Conservation (phyloP, 148 eudicot species). For the Fallopia convolvulus region DNA sequence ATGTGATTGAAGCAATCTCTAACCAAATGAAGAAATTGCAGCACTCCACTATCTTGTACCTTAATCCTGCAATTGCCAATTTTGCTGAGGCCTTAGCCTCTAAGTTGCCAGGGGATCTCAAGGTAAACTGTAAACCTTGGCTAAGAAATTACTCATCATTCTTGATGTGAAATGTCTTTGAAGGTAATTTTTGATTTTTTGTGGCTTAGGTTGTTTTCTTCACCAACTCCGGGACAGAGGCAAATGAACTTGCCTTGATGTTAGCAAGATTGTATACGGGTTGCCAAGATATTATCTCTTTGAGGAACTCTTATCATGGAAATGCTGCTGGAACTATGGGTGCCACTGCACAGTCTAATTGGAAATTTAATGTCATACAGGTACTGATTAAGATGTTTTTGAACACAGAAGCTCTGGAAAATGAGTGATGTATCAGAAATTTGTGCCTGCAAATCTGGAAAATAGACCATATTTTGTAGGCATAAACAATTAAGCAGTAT, state of each 20-base stretch:
- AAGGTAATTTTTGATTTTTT: constrained; percentile 9
- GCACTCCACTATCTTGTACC: constrained; percentile 81
- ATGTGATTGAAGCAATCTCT: constrained; percentile 67
- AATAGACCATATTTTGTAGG: not conserved
- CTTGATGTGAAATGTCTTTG: not conserved
- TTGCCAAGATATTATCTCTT: constrained; percentile 74
- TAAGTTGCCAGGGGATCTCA: constrained; percentile 91
- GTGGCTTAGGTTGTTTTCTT: constrained; percentile 74
- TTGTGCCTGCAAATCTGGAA: not conserved
- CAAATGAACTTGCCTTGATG: constrained; percentile 95
- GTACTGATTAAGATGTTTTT: constrained; percentile 21
- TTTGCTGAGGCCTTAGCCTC: constrained; percentile 93
- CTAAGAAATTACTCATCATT: not conserved
- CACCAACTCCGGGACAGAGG: constrained; percentile 95
- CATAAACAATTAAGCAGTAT: not conserved
- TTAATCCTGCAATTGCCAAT: constrained; percentile 71
- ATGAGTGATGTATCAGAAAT: not conserved
- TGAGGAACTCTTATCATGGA: constrained; percentile 94
- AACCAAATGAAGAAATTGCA: constrained; percentile 65
- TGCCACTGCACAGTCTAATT: constrained; percentile 81
- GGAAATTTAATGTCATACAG: constrained; percentile 93
- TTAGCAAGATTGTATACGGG: constrained; percentile 87
- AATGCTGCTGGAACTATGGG: constrained; percentile 97
- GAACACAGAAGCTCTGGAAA: not conserved
- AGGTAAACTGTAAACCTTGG: constrained; percentile 27